Conservation (phyloP, 192 early-diverging fungal species). For the Podila clonocystis region DNA sequence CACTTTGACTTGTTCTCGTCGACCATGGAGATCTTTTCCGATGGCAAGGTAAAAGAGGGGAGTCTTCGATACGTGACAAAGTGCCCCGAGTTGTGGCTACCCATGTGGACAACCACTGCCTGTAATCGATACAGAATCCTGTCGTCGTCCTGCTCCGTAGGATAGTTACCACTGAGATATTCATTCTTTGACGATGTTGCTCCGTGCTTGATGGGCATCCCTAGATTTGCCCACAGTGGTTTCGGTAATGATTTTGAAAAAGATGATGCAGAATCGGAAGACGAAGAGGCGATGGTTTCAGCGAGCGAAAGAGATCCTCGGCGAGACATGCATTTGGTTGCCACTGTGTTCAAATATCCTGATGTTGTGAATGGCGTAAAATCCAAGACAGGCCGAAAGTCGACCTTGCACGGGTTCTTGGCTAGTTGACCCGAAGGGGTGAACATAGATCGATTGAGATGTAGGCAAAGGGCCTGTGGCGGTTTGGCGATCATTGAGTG, state of each 20-base stretch:
- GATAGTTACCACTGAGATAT: no score
- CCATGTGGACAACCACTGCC: conserved; percentile 87
- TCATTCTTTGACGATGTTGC: no score
- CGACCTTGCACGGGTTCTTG: conserved; percentile 85
- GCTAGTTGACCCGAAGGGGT: conserved; percentile 57
- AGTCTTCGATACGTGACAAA: conserved; percentile 88
- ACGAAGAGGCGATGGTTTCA: neutral
- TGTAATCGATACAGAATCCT: conserved; percentile 72
- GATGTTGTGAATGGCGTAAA: conserved; percentile 80
- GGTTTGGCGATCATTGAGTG: conserved; percentile 89
- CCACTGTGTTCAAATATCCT: conserved; percentile 66
- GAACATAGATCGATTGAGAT: conserved; percentile 88
- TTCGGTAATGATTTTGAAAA: no score
- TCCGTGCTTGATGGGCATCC: no score
- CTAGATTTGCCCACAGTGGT: no score
- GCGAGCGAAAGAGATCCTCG: conserved; percentile 24
- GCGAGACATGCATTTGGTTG: conserved; percentile 53
- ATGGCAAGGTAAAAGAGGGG: conserved; percentile 3
- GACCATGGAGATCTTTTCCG: neutral
- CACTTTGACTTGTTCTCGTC: conserved; percentile 37
- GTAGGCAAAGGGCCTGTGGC: conserved; percentile 83
- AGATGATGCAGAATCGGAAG: no score
- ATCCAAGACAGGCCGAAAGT: conserved; percentile 78
- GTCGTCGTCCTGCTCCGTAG: conserved; percentile 18
- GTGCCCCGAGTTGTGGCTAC: conserved; percentile 89